phyloP scores from a whole-genome alignment of 768 basidiomycete genomes.

The Leccinum sublutescens region DNA sequence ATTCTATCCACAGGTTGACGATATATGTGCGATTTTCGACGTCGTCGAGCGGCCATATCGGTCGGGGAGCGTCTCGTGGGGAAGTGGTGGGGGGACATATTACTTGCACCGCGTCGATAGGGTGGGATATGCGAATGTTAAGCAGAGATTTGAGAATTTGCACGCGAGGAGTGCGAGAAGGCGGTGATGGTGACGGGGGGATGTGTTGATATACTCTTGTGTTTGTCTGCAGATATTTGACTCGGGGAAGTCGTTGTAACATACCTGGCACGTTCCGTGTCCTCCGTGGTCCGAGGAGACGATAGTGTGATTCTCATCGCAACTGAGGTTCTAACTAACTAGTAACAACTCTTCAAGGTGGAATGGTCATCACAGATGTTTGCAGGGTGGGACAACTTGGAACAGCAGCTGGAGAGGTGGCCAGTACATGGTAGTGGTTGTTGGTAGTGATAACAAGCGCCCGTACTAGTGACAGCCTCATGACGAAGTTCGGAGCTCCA shows the following conservation, averaged over 20 bases:
- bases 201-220: not conserved
- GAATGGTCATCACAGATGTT: no score
- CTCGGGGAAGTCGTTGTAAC: not conserved
- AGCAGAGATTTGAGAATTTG: constrained; percentile 54
- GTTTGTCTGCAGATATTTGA: not conserved
- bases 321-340: no score
- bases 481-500: not conserved
- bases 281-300: no score
- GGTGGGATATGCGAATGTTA: constrained; percentile 61
- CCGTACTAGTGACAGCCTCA: no score
- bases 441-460: no score
- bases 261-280: not conserved
- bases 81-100: constrained; percentile 64
- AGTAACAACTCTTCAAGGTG: no score
- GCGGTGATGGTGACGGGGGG: constrained; percentile 10
- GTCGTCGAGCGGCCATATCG: constrained; percentile 66
- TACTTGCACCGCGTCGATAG: constrained; percentile 79
- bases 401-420: no score
- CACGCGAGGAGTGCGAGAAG: constrained; percentile 31
- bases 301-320: not conserved
- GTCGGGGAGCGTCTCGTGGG: constrained; percentile 82
- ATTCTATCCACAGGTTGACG: constrained; percentile 53
- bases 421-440: no score
- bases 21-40: constrained; percentile 80
- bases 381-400: no score